These are phyloP conservation scores for Corchorus capsularis DNA, from an alignment of 345 rosid species.

Conservation along the genomic window DNA sequence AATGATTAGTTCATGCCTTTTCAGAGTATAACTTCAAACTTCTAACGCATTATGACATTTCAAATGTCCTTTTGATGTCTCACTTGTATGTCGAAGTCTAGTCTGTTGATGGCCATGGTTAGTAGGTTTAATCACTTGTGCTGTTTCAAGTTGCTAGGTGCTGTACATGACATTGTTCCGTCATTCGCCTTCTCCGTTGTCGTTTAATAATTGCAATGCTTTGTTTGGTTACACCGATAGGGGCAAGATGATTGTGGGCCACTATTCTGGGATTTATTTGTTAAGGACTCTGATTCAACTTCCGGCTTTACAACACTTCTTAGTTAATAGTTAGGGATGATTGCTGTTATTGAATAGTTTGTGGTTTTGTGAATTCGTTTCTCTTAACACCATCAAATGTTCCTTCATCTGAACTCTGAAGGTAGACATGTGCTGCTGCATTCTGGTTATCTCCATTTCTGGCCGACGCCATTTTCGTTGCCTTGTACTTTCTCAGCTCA, in stretches of 20 bases:
- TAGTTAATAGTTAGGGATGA: too few relatives aligned
- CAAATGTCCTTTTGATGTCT: not conserved
- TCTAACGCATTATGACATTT: conserved; percentile 1
- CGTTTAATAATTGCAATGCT: not conserved
- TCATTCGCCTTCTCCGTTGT: not conserved
- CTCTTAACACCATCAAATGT: too few relatives aligned
- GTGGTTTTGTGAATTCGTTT: too few relatives aligned
- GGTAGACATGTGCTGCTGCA: too few relatives aligned
- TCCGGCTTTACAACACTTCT: not conserved
- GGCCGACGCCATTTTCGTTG: too few relatives aligned
- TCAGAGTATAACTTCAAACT: not conserved
- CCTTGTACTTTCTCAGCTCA: too few relatives aligned
- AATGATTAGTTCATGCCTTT: not conserved
- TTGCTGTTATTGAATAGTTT: too few relatives aligned
- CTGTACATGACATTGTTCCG: not conserved
- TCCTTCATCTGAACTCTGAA: too few relatives aligned
- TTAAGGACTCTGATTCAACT: not conserved
- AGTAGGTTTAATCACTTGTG: not conserved
- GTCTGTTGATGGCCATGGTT: not conserved
- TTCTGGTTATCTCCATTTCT: too few relatives aligned
- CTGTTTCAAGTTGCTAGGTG: not conserved
- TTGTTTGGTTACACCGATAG: not conserved
- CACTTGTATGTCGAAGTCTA: not conserved
- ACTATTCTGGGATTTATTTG: not conserved
- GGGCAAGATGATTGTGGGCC: not conserved